Base-by-base conservation (phyloP, 164 flowering plant species). In the Dillenia turbinata region DNA sequence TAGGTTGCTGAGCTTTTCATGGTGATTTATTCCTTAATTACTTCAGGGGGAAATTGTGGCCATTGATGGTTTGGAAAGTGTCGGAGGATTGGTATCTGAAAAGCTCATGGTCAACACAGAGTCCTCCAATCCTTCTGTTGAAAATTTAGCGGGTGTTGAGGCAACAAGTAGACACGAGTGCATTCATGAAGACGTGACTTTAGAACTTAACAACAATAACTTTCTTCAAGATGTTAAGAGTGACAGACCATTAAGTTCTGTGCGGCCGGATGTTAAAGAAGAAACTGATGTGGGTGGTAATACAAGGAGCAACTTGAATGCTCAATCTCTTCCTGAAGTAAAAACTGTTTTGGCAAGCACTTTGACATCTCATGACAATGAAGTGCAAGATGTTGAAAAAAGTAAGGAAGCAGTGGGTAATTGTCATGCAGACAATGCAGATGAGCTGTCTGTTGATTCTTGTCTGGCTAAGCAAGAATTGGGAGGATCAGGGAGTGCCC, bases 201-300 rank as follows among this genome's bases (percentile, higher is more conserved):
- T 63, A 12, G 82, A 71, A 54, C 56, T 60, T 63, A 69, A 59
- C 53, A 75, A 64, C 52, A 61, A 49, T 54, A 68, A 61, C 47
- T 60, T 57, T 63, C 63, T 49, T 69, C 74, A 69, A 62, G 72
- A 69, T 66, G 70, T 61, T 46, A 63, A 52, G 61, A 66, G 54
- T 63, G 61, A 54, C 17, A 16, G 33, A 59, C 57, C 74, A 15
- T 44, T 59, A 47, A 62, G 50, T 55, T 75, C 80, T 62, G 54
- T 14, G 11, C 66, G 47, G 54, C 67, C 73, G 47, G 52, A 62
- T 61, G 49, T 50, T 14, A 67, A 78, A 56, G 59, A 69, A 57
- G 73, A 82, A 69, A 49, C 17, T 2, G 85, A 82, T 57, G 52
- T 40, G 12, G 72, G 60, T 59, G 61, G 55, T 71, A 60, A 61